Evolutionary conservation across 306 rosid genomes (phyloP).

Genomic region (Dryas drummondii): DNA sequence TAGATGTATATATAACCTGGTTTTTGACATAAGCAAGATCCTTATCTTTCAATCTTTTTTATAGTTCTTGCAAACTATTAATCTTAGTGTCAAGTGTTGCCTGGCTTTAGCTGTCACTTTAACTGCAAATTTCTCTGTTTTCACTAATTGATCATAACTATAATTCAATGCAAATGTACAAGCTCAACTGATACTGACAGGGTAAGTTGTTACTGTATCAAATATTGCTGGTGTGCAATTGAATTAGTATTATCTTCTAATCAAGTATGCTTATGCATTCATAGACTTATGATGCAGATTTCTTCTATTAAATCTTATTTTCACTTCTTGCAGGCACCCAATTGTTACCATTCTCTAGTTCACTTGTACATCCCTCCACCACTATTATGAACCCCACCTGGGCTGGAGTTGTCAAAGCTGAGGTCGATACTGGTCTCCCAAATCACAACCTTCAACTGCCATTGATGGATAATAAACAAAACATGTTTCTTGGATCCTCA

Average conservation of each 20-base stretch:
- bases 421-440: slow-evolving; percentile 47
- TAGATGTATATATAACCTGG: neutral
- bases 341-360: slow-evolving; percentile 55
- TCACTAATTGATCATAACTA: neutral
- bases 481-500: slow-evolving; percentile 53
- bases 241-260: neutral
- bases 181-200: neutral
- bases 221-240: neutral
- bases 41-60: neutral
- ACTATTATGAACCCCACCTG: slow-evolving; percentile 51
- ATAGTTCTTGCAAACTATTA: neutral
- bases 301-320: neutral
- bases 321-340: slow-evolving; percentile 58
- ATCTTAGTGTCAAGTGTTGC: neutral
- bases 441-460: slow-evolving; percentile 44
- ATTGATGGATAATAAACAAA: slow-evolving; percentile 45
- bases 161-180: neutral
- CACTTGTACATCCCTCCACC: slow-evolving; percentile 59
- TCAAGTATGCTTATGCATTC: too few relatives aligned
- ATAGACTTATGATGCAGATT: neutral
- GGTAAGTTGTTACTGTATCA: neutral
- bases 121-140: neutral
- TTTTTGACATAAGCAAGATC: neutral
- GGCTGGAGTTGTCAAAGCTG: slow-evolving; percentile 46
- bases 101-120: neutral